Evolutionary conservation across 208 protist genomes (phyloP), one percentile per base, ranked within the genome.

Genomic region (Crithidia expoeki): DNA sequence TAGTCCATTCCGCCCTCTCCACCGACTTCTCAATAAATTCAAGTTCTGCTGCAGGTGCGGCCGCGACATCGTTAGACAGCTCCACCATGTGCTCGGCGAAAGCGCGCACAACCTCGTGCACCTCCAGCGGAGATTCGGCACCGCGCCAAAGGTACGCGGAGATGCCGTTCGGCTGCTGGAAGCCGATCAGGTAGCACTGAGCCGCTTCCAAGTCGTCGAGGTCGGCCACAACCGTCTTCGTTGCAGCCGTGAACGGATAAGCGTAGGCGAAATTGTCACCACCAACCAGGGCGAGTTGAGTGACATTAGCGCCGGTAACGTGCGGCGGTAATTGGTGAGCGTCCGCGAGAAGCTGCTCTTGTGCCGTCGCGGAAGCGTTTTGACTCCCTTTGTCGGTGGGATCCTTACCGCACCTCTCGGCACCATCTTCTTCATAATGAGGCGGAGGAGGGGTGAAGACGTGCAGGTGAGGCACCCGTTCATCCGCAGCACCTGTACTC

Each of bases 111-210:
- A 74, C 76, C 11, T 83, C 79, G 2, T 44, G 67, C 25, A 71
- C 67, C 33, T 53, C 55, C 38, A 88, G 27, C 47, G 47, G n/a
- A 10, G 75, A 85, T 30, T 63, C 25, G 9, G 46, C 57, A 19
- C 85, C 85, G 40, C 86, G 61, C 85, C 88, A 89, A 27, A 91
- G 58, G 55, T 86, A 91, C 21, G 85, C 74, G 3, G 44, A 72
- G 38, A 66, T 80, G 12, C 63, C 57, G 11, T 44, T 52, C 6
- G 58, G 72, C 34, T 63, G 51, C 17, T 84, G 85, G 27, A 90
- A 68, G 55, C 83, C 59, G 38, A 92, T 65, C 11, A 68, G 77
- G 75, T 92, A 94, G 72, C 79, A 85, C 44, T 64, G 25, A 25
- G 80, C 72, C 11, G 79, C 25, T 32, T 80, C 74, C 33, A 94